A percentile compares a stretch with the other conserved stretches of the same genome.
phyloP scores from a whole-genome alignment of 1,284 basidiomycete genomes.

The Wallemia hederae region DNA sequence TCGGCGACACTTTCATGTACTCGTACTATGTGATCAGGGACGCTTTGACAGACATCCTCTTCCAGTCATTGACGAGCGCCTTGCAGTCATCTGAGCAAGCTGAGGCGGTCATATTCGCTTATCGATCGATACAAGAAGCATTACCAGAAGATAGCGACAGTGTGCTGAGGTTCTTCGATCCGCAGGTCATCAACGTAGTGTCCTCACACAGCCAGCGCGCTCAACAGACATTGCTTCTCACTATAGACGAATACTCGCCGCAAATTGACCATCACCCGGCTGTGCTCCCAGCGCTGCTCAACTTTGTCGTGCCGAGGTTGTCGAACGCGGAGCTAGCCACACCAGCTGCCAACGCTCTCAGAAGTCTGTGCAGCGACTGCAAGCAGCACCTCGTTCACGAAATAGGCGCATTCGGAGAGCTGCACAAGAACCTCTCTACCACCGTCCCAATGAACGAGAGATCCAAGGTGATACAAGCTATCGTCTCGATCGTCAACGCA shows the following conservation, averaged over 20 bases:
- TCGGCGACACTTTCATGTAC: slow-evolving; percentile 67
- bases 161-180: slow-evolving; percentile 32
- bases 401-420: slow-evolving; percentile 47
- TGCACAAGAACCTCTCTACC: slow-evolving; percentile 40
- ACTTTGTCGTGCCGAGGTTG: slow-evolving; percentile 41
- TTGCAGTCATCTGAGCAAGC: slow-evolving; percentile 27
- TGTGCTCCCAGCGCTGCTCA: slow-evolving; percentile 23
- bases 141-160: slow-evolving; percentile 37
- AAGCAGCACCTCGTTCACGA: slow-evolving; percentile 44
- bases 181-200: slow-evolving; percentile 33
- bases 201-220: slow-evolving; percentile 35
- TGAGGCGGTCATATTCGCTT: slow-evolving; percentile 53
- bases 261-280: slow-evolving; percentile 43
- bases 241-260: slow-evolving; percentile 48
- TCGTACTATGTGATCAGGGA: slow-evolving; percentile 65
- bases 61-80: not conserved
- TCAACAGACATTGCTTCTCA: slow-evolving; percentile 33
- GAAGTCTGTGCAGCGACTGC: slow-evolving; percentile 63
- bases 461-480: slow-evolving; percentile 60
- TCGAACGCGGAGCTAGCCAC: slow-evolving; percentile 33
- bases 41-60: slow-evolving; percentile 8
- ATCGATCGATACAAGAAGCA: slow-evolving; percentile 58
- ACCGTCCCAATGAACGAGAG: slow-evolving; percentile 61
- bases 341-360: slow-evolving; percentile 43
- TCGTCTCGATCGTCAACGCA: slow-evolving; percentile 67